Evolutionary conservation across 2,329 filamentous ascomycete genomes (phyloP).

Genomic region (Colletotrichum truncatum): DNA sequence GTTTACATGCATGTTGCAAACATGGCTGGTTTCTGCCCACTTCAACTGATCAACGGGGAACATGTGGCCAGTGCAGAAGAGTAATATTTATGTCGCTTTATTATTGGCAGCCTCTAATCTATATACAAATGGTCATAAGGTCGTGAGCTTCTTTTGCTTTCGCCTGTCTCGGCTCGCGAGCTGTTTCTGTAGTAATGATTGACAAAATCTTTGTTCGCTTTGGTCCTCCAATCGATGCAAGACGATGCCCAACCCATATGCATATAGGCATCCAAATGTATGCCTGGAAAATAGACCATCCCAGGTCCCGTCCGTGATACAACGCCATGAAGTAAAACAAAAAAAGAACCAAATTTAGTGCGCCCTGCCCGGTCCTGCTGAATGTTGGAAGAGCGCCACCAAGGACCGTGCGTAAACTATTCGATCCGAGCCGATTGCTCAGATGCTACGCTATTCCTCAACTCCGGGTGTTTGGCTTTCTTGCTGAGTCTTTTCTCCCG

Average conservation of each 20-base stretch:
- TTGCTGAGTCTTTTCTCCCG: slow-evolving; percentile 23
- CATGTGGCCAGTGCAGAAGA: not conserved
- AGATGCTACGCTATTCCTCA: slow-evolving; percentile 23
- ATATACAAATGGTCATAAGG: slow-evolving; percentile 21
- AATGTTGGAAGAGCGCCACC: not conserved
- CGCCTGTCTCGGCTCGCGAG: not conserved
- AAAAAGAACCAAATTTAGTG: not conserved
- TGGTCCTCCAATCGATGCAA: slow-evolving; percentile 1
- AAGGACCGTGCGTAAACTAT: not conserved
- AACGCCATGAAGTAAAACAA: not conserved
- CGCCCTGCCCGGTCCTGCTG: not conserved
- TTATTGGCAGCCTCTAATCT: slow-evolving; percentile 13
- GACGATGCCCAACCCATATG: slow-evolving; percentile 19
- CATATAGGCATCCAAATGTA: slow-evolving; percentile 26
- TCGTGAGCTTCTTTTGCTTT: slow-evolving; percentile 2
- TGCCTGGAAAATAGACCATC: slow-evolving; percentile 2
- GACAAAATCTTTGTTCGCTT: slow-evolving; percentile 4
- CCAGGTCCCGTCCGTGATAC: not conserved
- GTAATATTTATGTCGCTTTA: not conserved
- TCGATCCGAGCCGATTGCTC: slow-evolving; percentile 26
- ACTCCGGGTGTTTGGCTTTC: not conserved
- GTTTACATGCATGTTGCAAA: too few species aligned
- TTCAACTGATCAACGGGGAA: too few species aligned
- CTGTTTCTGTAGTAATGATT: not conserved
- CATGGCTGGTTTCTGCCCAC: too few species aligned